Conservation (phyloP, 2,329 filamentous ascomycete genomes). For the Trichoderma breve region DNA sequence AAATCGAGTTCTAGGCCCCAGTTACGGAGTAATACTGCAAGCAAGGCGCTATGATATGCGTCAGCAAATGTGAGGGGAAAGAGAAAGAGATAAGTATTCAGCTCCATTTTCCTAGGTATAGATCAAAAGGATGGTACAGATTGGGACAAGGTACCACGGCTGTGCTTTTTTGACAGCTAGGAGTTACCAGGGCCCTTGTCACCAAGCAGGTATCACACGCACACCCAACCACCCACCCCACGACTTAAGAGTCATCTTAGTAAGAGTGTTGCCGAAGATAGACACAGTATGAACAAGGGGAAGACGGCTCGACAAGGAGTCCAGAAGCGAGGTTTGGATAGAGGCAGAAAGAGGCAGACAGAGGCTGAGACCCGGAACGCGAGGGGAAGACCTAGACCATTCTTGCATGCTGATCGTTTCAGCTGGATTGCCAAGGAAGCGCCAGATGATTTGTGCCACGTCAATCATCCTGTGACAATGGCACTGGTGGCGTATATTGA, state of each 20-base stretch:
- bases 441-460: conserved; percentile 12
- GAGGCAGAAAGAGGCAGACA: neutral
- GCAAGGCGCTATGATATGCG: neutral
- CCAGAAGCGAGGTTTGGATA: neutral
- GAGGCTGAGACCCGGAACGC: neutral
- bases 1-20: neutral
- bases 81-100: neutral
- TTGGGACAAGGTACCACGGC: neutral
- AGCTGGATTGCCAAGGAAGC: neutral
- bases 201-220: neutral
- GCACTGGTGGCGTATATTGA: neutral
- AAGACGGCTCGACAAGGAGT: neutral
- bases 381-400: conserved; percentile 3
- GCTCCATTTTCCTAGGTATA: neutral
- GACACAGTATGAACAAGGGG: neutral
- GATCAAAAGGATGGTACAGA: neutral
- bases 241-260: neutral
- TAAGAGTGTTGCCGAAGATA: neutral
- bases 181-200: neutral
- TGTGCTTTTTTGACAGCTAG: neutral
- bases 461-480: conserved; percentile 4
- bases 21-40: neutral
- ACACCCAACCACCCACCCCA: neutral
- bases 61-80: neutral
- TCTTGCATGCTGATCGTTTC: conserved; percentile 12